phyloP scores from a whole-genome alignment of 352 stramenopile species.

The Elongisporangium undulatum region DNA sequence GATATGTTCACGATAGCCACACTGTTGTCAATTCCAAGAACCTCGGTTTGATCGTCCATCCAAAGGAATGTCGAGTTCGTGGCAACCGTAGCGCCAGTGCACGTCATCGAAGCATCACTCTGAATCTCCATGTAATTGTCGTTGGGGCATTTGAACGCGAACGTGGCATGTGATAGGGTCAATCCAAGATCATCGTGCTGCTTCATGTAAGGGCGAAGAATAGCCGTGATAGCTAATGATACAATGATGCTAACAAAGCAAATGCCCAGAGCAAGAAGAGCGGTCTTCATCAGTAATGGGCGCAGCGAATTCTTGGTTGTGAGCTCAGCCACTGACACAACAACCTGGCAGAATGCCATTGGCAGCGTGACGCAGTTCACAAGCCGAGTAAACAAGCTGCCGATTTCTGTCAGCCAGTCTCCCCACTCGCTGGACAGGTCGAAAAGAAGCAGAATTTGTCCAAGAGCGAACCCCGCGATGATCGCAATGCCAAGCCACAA shows the following conservation, averaged over 20 bases:
- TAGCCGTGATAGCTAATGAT: conserved; percentile 19
- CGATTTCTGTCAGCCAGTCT: conserved; percentile 55
- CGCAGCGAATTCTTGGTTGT: conserved; percentile 29
- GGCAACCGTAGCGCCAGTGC: conserved; percentile 22
- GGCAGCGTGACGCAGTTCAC: conserved; percentile 53
- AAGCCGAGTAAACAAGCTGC: conserved; percentile 50
- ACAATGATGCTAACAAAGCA: conserved; percentile 22
- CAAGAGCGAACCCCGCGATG: conserved; percentile 28
- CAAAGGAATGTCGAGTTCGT: conserved; percentile 50
- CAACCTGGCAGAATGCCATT: conserved; percentile 58
- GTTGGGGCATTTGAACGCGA: conserved; percentile 60
- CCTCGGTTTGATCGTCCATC: conserved; percentile 34
- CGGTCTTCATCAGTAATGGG: conserved; percentile 36
- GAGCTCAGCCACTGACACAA: conserved; percentile 48
- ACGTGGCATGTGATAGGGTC: conserved; percentile 20
- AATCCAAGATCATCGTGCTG: conserved; percentile 26
- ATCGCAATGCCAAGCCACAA: conserved; percentile 38
- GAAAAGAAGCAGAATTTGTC: conserved; percentile 22
- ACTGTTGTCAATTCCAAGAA: conserved; percentile 34
- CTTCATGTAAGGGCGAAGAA: conserved; percentile 28
- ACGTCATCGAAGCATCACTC: conserved; percentile 14
- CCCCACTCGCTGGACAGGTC: conserved; percentile 14
- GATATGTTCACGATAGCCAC: conserved; percentile 37
- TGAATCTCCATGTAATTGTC: conserved; percentile 38
- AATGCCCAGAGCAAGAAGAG: conserved; percentile 28